Conservation (phyloP, 2,329 filamentous ascomycete species). For the Arthrobotrys conoides region DNA sequence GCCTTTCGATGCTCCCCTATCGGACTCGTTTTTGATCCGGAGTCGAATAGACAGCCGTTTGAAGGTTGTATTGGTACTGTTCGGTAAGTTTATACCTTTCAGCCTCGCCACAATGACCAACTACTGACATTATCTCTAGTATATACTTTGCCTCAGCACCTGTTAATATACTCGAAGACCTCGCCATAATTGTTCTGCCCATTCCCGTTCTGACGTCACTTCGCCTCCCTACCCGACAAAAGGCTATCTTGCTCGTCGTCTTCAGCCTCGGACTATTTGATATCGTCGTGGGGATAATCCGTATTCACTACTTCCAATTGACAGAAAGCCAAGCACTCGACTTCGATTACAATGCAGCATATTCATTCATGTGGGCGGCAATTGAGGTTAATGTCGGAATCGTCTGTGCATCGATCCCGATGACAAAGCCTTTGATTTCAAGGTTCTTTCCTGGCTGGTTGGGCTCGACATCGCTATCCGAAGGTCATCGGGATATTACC, state of each 20-base stretch:
- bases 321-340: slow-evolving; percentile 74
- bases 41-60: slow-evolving; percentile 58
- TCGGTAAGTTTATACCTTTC: slow-evolving; percentile 38
- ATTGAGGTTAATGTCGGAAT: slow-evolving; percentile 93
- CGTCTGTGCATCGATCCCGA: slow-evolving; percentile 91
- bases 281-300: slow-evolving; percentile 86
- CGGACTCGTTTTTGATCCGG: slow-evolving; percentile 74
- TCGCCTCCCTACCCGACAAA: slow-evolving; percentile 86
- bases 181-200: slow-evolving; percentile 87
- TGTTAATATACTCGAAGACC: slow-evolving; percentile 90
- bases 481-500: slow-evolving; percentile 29
- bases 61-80: slow-evolving; percentile 58
- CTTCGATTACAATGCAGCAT: slow-evolving; percentile 81
- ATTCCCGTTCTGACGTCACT: slow-evolving; percentile 90
- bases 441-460: slow-evolving; percentile 61
- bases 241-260: slow-evolving; percentile 86
- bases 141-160: slow-evolving; percentile 82
- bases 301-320: slow-evolving; percentile 86
- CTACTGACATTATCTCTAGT: slow-evolving; percentile 70
- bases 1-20: slow-evolving; percentile 87
- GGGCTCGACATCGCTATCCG: slow-evolving; percentile 52
- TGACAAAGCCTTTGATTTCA: slow-evolving; percentile 86
- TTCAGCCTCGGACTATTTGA: slow-evolving; percentile 91
- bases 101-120: slow-evolving; percentile 1
- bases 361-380: slow-evolving; percentile 93